Base-by-base conservation (phyloP, 805 yeast genomes). In the Jamesozyma rosinii region DNA sequence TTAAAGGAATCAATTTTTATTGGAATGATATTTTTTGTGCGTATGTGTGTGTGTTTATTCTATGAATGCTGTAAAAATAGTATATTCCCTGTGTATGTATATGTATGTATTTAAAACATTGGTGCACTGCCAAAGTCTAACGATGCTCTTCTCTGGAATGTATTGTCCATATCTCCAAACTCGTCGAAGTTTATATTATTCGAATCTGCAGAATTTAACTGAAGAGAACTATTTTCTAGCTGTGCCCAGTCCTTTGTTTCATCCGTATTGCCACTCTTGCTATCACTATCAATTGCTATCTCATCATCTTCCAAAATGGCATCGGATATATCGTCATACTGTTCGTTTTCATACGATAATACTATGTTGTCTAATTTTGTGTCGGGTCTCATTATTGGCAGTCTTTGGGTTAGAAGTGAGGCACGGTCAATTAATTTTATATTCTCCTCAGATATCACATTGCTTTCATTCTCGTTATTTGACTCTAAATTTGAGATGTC, bases 371-470 rank as follows among this genome's bases (percentile, higher is more conserved):
- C 63, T 31, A 61, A 38, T 42, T 54, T 50, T 37, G 53, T 53
- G 48, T 61, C 55, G 45, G 51, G 55, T 55, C 66, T 48, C 64
- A 63, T 48, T 50, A 64, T 40, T 46, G 68, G 62, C 62, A 64
- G 46, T 64, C 69, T 51, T 60, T 65, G 43, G 61, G 58, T 70
- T 70, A 72, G 45, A 51, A 48, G 15, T 62, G 53, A 40, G 13
- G 33, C 44, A n/a, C 35, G 20, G n/a, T 24, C 17, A 15, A 19
- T 19, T 37, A 38, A n/a, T 3, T 20, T 30, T 13, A 18, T 17
- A 29, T 18, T 27, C 21, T 31, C 39, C 34, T 42, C 49, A 2
- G 39, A 26, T 14, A 32, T 26, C 37, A 27, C 13, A 26, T 37
- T 34, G 11, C 5, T 32, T 20, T 44, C 37, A 3, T 40, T 33